phyloP scores from a whole-genome alignment of 176 grass and related monocot genomes.

The Dendrocalamus sinicus region DNA sequence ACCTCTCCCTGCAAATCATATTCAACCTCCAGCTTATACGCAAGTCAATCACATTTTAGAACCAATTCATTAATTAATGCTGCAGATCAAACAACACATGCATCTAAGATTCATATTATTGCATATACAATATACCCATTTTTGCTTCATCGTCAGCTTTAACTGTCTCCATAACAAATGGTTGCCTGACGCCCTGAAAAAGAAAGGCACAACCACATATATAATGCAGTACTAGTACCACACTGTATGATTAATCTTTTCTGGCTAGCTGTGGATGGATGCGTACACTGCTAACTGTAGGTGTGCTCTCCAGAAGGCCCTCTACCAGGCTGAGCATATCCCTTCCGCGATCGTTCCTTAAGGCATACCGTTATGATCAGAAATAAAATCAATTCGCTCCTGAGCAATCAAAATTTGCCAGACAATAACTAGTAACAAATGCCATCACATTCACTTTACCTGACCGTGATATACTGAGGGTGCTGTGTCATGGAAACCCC shows the following conservation, averaged over 20 bases:
- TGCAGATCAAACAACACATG: too few relatives aligned
- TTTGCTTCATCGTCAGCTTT: constrained; percentile 95
- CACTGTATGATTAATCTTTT: not conserved
- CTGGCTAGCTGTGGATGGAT: not conserved
- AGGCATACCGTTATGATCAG: not conserved
- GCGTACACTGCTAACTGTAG: constrained; percentile 76
- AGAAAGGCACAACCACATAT: not conserved
- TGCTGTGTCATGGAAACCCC: constrained; percentile 89
- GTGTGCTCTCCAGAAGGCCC: constrained; percentile 76
- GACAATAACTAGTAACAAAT: not conserved
- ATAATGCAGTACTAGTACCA: not conserved
- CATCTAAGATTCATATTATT: too few relatives aligned
- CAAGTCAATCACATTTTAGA: not conserved
- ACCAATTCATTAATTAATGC: not conserved
- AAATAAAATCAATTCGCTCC: not conserved
- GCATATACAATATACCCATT: constrained; percentile 53
- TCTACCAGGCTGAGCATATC: constrained; percentile 87
- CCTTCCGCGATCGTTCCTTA: constrained; percentile 78
- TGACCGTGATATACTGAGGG: constrained; percentile 96
- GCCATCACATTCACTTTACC: constrained; percentile 45
- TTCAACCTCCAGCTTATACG: not conserved
- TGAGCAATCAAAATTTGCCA: constrained; percentile 1
- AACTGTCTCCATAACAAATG: constrained; percentile 93
- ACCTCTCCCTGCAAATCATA: constrained; percentile 65
- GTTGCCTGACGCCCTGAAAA: constrained; percentile 71